Base-by-base conservation (phyloP, 2,329 filamentous ascomycete species). In the Cercospora zeae-maydis region DNA sequence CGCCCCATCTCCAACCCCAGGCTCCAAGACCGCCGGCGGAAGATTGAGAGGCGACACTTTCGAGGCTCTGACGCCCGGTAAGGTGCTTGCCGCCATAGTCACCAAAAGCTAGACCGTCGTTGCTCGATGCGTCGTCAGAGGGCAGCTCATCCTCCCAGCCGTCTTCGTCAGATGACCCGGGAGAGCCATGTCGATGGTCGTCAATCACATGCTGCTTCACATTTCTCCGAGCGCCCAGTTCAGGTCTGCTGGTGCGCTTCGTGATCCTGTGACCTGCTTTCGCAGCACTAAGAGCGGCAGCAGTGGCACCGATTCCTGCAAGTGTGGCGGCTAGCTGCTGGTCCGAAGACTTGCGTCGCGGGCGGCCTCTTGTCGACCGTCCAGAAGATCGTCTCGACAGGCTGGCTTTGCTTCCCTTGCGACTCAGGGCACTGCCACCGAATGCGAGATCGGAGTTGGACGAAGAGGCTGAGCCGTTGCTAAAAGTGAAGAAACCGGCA, bases 61-160 rank as follows among this genome's bases (percentile, higher is more conserved):
- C 83, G 39, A 76, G 74, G 63, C 83, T 85, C 66, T 80, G 74
- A 37, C 74, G 75, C 31, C 73, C 68, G 68, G 72, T 74, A 56
- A 75, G 76, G 13, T 31, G 57, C 31, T 74, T 76, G 57, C 71
- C 69, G 27, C 74, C 72, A 34, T 76, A 76, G 52, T 80, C 81
- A 45, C 87, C 87, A 69, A 87, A 90, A 1, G 86, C 86, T 59
- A 90, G 79, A 27, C 77, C 84, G 31, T 82, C 84, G 68, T 83
- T 82, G 72, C 82, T 86, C 34, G 78, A 81, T n/a, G 78, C 78
- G 47, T 82, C 80, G 45, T 83, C 82, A 52, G 82, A 82, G n/a
- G 81, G 70, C 9, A 73, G 61, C 64, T 75, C 80, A 64, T 84
- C 84, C 66, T 86, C 82, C 85, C 85, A 87, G 19, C 77, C 83